Evolutionary conservation across 169 alveolate genomes (phyloP).

Genomic region (Hepatocystis sp.): DNA sequence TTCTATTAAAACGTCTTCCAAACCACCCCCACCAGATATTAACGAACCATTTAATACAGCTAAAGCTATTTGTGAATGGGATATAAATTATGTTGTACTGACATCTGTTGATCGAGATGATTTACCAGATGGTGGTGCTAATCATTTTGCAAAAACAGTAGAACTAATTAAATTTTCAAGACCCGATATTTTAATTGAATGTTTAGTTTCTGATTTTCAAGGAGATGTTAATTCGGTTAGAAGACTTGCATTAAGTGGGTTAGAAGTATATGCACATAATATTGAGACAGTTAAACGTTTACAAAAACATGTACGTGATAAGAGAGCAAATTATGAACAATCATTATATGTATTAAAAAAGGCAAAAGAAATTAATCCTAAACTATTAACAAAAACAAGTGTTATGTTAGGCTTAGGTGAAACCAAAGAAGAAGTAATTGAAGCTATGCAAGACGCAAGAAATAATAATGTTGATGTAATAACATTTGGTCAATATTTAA

Average conservation of each 20-base stretch:
- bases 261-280: constrained; percentile 85
- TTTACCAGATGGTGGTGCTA: constrained; percentile 84
- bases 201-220: constrained; percentile 83
- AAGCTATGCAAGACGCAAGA: constrained; percentile 72
- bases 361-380: constrained; percentile 78
- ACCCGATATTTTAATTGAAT: constrained; percentile 81
- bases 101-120: constrained; percentile 87
- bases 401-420: constrained; percentile 84
- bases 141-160: constrained; percentile 83
- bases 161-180: constrained; percentile 75
- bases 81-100: constrained; percentile 80
- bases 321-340: constrained; percentile 79
- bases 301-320: constrained; percentile 79
- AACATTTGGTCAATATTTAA: constrained; percentile 81
- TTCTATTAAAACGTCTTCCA: constrained; percentile 80
- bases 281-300: constrained; percentile 83
- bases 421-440: constrained; percentile 77
- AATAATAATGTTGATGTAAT: constrained; percentile 76
- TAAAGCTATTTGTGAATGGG: constrained; percentile 83
- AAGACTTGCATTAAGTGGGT: constrained; percentile 77
- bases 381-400: constrained; percentile 80
- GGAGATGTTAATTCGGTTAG: constrained; percentile 74
- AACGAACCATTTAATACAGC: constrained; percentile 83
- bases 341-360: constrained; percentile 68
- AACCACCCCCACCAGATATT: constrained; percentile 84